Percentiles rank a stretch among this genome's conserved stretches.
Conservation (phyloP, 2,329 filamentous ascomycete genomes). For the Lasiodiplodia gonubiensis region DNA sequence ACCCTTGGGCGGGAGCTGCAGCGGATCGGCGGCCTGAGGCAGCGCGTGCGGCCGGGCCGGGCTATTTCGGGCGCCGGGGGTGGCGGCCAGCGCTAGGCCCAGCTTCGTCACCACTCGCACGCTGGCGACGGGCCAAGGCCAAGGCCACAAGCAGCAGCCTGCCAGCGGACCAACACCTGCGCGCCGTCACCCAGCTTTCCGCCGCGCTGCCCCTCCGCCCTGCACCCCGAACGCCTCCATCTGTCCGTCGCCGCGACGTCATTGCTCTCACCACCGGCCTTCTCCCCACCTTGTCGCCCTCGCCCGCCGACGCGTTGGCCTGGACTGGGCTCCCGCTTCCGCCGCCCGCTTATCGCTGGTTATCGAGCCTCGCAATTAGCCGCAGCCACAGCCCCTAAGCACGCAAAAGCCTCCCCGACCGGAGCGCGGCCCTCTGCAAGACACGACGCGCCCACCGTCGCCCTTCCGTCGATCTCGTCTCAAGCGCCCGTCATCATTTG, state of each 20-base stretch:
- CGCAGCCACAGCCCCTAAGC: constrained; percentile 26
- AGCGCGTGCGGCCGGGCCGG: not conserved
- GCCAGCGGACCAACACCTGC: constrained; percentile 24
- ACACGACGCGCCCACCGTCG: constrained; percentile 28
- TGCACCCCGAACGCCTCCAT: constrained; percentile 23
- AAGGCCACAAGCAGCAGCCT: not conserved
- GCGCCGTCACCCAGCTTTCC: constrained; percentile 18
- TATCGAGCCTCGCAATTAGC: constrained; percentile 27
- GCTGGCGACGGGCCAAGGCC: not conserved
- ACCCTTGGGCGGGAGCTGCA: constrained; percentile 6
- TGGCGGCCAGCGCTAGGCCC: not conserved
- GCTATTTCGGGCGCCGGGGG: constrained; percentile 16
- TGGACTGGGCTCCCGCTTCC: constrained; percentile 18
- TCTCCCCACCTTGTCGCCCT: constrained; percentile 10
- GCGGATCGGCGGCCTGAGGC: constrained; percentile 14
- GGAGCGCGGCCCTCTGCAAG: constrained; percentile 28
- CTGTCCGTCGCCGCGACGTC: constrained; percentile 19
- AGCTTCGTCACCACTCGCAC: constrained; percentile 14
- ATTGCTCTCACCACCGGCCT: not conserved
- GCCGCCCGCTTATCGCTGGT: constrained; percentile 20
- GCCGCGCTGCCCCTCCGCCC: constrained; percentile 17
- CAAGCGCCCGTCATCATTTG: constrained; percentile 23
- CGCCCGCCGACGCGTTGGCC: constrained; percentile 5
- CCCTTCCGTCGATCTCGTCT: constrained; percentile 27
- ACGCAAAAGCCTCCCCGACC: constrained; percentile 27